Percentiles rank a stretch among this genome's conserved stretches.
phyloP scores from a whole-genome alignment of 2,329 filamentous ascomycete species.

The Corynespora cassiicola region DNA sequence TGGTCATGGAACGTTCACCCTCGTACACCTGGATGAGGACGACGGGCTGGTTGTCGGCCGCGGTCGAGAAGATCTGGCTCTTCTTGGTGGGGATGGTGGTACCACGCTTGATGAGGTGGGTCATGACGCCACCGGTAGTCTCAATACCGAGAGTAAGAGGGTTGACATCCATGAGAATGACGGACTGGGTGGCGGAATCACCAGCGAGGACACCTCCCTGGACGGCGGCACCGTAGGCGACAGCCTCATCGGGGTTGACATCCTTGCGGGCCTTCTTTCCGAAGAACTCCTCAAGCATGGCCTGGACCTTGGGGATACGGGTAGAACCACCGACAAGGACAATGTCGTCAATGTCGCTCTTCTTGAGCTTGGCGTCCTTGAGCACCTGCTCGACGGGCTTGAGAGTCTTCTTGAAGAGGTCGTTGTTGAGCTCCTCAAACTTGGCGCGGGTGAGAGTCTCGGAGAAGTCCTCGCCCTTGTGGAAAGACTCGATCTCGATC shows the following conservation, averaged over 20 bases:
- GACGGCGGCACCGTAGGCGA: conserved; percentile 95
- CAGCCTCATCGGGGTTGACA: conserved; percentile 99
- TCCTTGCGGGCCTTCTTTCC: conserved; percentile 98
- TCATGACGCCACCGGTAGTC: conserved; percentile 97
- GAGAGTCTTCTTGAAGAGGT: conserved; percentile 98
- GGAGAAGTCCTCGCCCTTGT: conserved; percentile 95
- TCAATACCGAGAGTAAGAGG: conserved; percentile 95
- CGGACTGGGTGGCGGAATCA: conserved; percentile 77
- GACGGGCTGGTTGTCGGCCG: conserved; percentile 94
- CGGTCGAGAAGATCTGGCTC: conserved; percentile 97
- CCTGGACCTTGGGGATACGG: conserved; percentile 97
- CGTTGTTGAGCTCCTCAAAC: conserved; percentile 99
- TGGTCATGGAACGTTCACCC: conserved; percentile 91
- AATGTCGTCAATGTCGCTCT: conserved; percentile 93
- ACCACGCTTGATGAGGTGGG: conserved; percentile 93
- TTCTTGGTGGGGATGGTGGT: conserved; percentile 95
- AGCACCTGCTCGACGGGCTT: conserved; percentile 99
- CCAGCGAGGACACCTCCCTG: conserved; percentile 95
- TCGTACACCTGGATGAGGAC: conserved; percentile 96
- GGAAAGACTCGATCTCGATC: conserved; percentile 97
- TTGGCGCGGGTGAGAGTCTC: conserved; percentile 98
- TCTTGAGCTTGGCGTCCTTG: conserved; percentile 97
- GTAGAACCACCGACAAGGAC: conserved; percentile 98
- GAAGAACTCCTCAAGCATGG: conserved; percentile 95
- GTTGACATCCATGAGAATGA: conserved; percentile 98